These are phyloP conservation scores for Candida neerlandica DNA, from an alignment of 1,139 yeast genomes.

Conservation along the genomic window DNA sequence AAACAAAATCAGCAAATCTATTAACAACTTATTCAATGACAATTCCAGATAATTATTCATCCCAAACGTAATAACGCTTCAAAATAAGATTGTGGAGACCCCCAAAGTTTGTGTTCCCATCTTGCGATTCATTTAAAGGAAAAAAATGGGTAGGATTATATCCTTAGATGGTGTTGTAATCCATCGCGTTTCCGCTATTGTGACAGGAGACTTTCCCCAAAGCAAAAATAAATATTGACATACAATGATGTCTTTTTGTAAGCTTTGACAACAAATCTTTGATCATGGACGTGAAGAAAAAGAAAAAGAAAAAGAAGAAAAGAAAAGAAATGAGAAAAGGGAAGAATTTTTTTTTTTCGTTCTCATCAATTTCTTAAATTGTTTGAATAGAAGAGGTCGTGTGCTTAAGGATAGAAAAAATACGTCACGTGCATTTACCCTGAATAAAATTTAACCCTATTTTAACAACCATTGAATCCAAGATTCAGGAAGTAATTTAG, in stretches of 20 bases:
- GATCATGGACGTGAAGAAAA: slow-evolving; percentile 56
- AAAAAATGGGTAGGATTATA: too few relatives aligned
- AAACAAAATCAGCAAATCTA: too few relatives aligned
- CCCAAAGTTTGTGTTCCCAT: too few relatives aligned
- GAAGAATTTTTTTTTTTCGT: slow-evolving; percentile 4
- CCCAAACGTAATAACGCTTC: too few relatives aligned
- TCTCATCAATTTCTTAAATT: not conserved
- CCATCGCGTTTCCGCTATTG: slow-evolving; percentile 62
- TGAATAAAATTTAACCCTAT: slow-evolving; percentile 3
- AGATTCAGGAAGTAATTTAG: slow-evolving; percentile 36
- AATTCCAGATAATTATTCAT: too few relatives aligned
- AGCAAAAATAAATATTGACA: slow-evolving; percentile 43
- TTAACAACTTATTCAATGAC: too few relatives aligned
- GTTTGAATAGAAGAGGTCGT: not conserved
- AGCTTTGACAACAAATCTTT: slow-evolving; percentile 88
- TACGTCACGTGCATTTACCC: slow-evolving; percentile 4
- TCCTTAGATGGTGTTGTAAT: slow-evolving; percentile 10
- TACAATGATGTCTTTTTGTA: slow-evolving; percentile 49
- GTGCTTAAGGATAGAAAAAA: not conserved
- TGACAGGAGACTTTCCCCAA: slow-evolving; percentile 98
- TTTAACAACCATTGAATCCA: slow-evolving; percentile 29
- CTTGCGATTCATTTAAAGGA: too few relatives aligned
- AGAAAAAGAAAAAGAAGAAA: slow-evolving; percentile 14
- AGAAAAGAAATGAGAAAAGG: not conserved
- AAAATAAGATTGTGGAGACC: too few relatives aligned